A percentile compares a stretch with the other conserved stretches of the same genome.
phyloP scores from a whole-genome alignment of 192 early-diverging fungal genomes.

The Entrophospora sp. region DNA sequence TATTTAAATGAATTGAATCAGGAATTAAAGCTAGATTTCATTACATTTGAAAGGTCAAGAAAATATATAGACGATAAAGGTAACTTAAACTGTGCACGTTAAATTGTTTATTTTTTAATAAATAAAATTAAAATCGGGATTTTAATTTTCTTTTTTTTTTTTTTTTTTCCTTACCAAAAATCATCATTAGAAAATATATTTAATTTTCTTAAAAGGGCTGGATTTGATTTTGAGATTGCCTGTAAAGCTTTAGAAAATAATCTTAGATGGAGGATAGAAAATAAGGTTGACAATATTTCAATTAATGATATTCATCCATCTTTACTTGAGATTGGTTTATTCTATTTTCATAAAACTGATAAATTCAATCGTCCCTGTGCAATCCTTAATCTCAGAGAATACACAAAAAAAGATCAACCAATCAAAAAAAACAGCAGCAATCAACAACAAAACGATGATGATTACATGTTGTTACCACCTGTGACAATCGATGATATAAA shows the following conservation, averaged over 20 bases:
- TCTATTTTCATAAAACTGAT: conserved; percentile 31
- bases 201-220: conserved; percentile 24
- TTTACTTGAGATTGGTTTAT: conserved; percentile 23
- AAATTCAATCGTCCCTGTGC: conserved; percentile 25
- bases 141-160: background rate
- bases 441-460: no score
- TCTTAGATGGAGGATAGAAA: conserved; percentile 29
- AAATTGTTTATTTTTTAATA: background rate
- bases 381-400: conserved; percentile 25
- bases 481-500: conserved; percentile 13
- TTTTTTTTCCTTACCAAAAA: background rate
- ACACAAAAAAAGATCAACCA: background rate
- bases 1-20: background rate
- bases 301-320: conserved; percentile 14
- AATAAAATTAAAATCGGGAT: background rate
- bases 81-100: no score
- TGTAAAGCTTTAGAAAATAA: conserved; percentile 19
- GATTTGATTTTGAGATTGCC: conserved; percentile 17
- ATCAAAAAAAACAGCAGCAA: no score
- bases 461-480: no score
- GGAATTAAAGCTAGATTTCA: background rate
- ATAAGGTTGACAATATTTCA: conserved; percentile 12
- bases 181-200: conserved; percentile 30
- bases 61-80: background rate
- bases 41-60: background rate